phyloP scores from a whole-genome alignment of 352 stramenopile species.

The Pythium volutum region DNA sequence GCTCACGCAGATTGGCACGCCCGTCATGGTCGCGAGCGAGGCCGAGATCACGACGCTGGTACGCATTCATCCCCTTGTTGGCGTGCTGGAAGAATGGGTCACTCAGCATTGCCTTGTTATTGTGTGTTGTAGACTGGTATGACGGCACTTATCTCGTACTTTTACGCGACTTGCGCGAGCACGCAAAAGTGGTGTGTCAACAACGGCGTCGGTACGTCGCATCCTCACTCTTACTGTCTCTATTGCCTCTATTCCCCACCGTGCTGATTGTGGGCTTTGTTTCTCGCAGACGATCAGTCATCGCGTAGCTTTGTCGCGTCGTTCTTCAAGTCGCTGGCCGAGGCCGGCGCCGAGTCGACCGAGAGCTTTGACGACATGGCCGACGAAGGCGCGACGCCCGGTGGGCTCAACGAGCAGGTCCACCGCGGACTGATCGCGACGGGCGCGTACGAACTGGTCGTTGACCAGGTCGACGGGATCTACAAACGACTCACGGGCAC shows the following conservation, averaged over 20 bases:
- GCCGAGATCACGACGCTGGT: conserved; percentile 81
- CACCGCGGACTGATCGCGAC: conserved; percentile 62
- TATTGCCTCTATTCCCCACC: no score
- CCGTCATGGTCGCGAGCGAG: conserved; percentile 77
- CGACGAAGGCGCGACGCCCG: conserved; percentile 74
- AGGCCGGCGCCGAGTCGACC: conserved; percentile 63
- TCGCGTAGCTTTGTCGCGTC: conserved; percentile 80
- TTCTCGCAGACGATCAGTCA: conserved; percentile 48
- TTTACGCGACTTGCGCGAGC: conserved; percentile 82
- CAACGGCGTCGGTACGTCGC: conserved; percentile 75
- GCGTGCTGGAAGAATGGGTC: neutral
- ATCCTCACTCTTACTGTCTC: neutral
- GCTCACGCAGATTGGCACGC: conserved; percentile 75
- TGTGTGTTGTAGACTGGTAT: conserved; percentile 54
- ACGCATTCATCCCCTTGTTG: conserved; percentile 10
- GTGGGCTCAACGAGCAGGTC: conserved; percentile 83
- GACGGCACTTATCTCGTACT: conserved; percentile 84
- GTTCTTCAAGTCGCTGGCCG: conserved; percentile 81
- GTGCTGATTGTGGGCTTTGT: neutral
- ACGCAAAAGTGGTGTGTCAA: conserved; percentile 84
- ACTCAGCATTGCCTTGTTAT: neutral
- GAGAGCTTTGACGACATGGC: conserved; percentile 84
- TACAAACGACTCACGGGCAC: conserved; percentile 73
- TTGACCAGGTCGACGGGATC: conserved; percentile 80
- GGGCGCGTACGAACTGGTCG: conserved; percentile 75